Conservation (phyloP, 768 basidiomycete genomes). For the Collybia mongolica region DNA sequence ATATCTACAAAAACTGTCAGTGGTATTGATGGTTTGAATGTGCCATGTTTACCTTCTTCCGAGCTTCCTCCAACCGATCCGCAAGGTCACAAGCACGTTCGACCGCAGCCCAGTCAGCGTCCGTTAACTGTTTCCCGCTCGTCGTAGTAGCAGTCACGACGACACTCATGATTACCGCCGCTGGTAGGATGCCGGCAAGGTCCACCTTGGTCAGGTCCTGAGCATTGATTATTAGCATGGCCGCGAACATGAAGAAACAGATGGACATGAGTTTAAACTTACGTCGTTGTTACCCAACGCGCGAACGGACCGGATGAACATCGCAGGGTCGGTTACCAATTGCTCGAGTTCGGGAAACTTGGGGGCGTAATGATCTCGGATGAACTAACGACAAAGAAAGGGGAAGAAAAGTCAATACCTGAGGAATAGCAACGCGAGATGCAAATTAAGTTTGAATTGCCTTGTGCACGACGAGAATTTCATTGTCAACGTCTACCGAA, state of each 20-base stretch:
- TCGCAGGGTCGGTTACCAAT: slow-evolving; percentile 85
- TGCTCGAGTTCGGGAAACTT: slow-evolving; percentile 98
- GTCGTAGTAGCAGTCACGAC: slow-evolving; percentile 94
- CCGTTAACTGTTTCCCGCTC: slow-evolving; percentile 68
- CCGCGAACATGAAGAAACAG: not conserved
- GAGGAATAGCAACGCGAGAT: not conserved
- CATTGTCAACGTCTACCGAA: slow-evolving; percentile 97
- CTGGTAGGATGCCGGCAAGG: slow-evolving; percentile 74
- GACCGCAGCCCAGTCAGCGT: slow-evolving; percentile 77
- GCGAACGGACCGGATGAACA: slow-evolving; percentile 91
- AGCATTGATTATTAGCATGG: slow-evolving; percentile 7
- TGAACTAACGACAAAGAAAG: slow-evolving; percentile 61
- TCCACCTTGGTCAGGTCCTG: slow-evolving; percentile 89
- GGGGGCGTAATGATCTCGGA: slow-evolving; percentile 93
- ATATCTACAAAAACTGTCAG: slow-evolving; percentile 58
- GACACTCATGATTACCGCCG: slow-evolving; percentile 94
- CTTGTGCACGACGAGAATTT: slow-evolving; percentile 96
- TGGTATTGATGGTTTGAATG: too few species aligned
- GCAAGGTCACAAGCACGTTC: slow-evolving; percentile 87
- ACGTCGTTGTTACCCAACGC: slow-evolving; percentile 84
- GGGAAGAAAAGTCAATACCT: slow-evolving; percentile 15
- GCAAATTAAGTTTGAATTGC: slow-evolving; percentile 31
- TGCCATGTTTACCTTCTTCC: slow-evolving; percentile 83
- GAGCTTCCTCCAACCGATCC: slow-evolving; percentile 82
- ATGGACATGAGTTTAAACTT: slow-evolving; percentile 12